Evolutionary conservation across 139 green algal genomes (phyloP), one percentile per base, ranked within the genome.

Genomic region (Tetraselmis striata): DNA sequence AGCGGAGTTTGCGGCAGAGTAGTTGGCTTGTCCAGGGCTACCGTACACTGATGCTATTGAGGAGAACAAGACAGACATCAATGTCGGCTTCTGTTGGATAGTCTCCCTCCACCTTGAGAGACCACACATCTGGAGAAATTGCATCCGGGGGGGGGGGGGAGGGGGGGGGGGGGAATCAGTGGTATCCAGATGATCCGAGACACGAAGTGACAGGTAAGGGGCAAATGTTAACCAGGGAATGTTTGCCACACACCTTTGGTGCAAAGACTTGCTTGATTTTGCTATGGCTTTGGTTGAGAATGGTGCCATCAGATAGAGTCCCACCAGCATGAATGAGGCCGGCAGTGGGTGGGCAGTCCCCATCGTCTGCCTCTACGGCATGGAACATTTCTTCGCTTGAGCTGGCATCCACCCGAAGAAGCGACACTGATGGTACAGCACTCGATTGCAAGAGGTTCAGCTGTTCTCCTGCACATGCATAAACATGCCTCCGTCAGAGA

Each of bases 21-120:
- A 97, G 84, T 90, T 93, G 78, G 92, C 87, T 80, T 97, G 94
- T 26, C 94, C 94, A 29, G 91, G 82, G 0, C 27, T 90, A 23
- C 90, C 90, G 59, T 91, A 79, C 30, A 93, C 58, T 1, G 90
- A 81, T 27, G 89, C 89, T 1, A 92, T 82, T 1, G 90, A 93
- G 24, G 90, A 93, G 79, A 93, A 93, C 1, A 78, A 1, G 2
- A 86, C 75, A 23, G 80, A 77, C 26, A 28, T 32, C 78, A 25
- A 25, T 18, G 45, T 25, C 5, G 45, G 45, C 45, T 67, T 67
- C 45, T 67, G 45, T 18, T 67, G 45, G 18, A 67, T 5, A n/a
- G n/a, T n/a, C n/a, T n/a, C n/a, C n/a, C n/a, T n/a, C n/a, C n/a
- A n/a, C n/a, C n/a, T n/a, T n/a, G n/a, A n/a, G n/a, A n/a, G n/a